A percentile compares a stretch with the other conserved stretches of the same genome.
phyloP scores from a whole-genome alignment of 345 rosid genomes.

The Aethionema arabicum region DNA sequence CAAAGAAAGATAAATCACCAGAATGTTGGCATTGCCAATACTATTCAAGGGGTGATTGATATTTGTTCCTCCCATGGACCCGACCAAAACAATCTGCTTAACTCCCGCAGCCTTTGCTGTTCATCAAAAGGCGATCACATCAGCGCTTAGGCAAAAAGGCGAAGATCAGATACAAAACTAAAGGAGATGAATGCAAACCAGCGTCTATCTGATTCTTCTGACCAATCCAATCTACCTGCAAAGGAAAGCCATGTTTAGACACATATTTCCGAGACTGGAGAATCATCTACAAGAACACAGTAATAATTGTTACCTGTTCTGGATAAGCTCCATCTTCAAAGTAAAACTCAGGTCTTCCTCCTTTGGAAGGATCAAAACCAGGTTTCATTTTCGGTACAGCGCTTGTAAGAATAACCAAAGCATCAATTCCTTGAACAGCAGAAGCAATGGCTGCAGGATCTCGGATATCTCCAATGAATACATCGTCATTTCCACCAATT shows the following conservation, averaged over 20 bases:
- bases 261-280: conserved; percentile 22
- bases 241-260: conserved; percentile 17
- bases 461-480: conserved; percentile 72
- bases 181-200: conserved; percentile 46
- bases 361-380: conserved; percentile 78
- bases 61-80: conserved; percentile 96
- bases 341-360: conserved; percentile 87
- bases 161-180: conserved; percentile 5
- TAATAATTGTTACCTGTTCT: conserved; percentile 58
- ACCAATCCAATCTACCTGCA: conserved; percentile 95
- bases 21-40: conserved; percentile 87
- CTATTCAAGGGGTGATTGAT: conserved; percentile 75
- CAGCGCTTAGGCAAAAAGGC: not conserved
- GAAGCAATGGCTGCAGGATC: conserved; percentile 53
- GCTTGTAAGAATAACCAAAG: conserved; percentile 86
- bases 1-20: conserved; percentile 47
- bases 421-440: conserved; percentile 71
- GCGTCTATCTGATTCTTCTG: conserved; percentile 97
- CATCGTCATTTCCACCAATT: conserved; percentile 73
- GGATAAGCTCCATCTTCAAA: conserved; percentile 92
- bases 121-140: conserved; percentile 3
- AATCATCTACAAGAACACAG: conserved; percentile 12
- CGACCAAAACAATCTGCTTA: conserved; percentile 92
- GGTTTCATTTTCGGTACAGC: conserved; percentile 85
- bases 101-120: conserved; percentile 92